Conservation (phyloP, 2,329 filamentous ascomycete genomes). For the Colletotrichum cordylinicola region DNA sequence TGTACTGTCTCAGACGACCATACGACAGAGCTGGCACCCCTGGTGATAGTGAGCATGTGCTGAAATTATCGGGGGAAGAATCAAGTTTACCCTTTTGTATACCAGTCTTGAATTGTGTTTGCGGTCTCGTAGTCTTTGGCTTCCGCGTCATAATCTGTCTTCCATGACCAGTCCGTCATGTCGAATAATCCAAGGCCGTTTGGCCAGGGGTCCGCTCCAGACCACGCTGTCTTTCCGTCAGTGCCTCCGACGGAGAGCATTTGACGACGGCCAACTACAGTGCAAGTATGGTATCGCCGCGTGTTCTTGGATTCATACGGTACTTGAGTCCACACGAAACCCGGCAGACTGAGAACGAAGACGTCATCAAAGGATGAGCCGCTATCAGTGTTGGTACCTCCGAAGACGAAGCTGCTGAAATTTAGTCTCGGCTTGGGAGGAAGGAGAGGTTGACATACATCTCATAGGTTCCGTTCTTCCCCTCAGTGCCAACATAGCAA, state of each 20-base stretch:
- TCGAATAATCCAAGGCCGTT: slow-evolving; percentile 21
- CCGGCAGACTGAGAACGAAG: slow-evolving; percentile 18
- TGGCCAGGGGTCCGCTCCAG: background rate
- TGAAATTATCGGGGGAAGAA: background rate
- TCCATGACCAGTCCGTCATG: slow-evolving; percentile 8
- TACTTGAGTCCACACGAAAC: slow-evolving; percentile 19
- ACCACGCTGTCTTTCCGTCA: background rate
- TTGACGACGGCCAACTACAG: slow-evolving; percentile 14
- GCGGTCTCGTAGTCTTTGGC: slow-evolving; percentile 4
- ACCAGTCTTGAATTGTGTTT: slow-evolving; percentile 1
- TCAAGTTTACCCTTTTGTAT: background rate
- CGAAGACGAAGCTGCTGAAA: slow-evolving; percentile 17
- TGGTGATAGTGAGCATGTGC: background rate
- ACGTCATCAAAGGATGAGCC: slow-evolving; percentile 2
- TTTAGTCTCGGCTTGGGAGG: background rate
- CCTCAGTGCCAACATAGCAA: slow-evolving; percentile 10
- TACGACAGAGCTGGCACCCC: background rate
- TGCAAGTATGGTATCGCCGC: slow-evolving; percentile 1
- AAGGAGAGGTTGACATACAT: background rate
- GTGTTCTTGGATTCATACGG: background rate
- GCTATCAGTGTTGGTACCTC: slow-evolving; percentile 1
- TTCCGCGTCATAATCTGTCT: slow-evolving; percentile 9
- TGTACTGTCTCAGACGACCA: slow-evolving; percentile 13
- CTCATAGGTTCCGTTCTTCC: slow-evolving; percentile 18
- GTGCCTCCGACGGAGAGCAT: slow-evolving; percentile 14